Evolutionary conservation across 768 basidiomycete genomes (phyloP).

Genomic region (Boletellus emodensis): DNA sequence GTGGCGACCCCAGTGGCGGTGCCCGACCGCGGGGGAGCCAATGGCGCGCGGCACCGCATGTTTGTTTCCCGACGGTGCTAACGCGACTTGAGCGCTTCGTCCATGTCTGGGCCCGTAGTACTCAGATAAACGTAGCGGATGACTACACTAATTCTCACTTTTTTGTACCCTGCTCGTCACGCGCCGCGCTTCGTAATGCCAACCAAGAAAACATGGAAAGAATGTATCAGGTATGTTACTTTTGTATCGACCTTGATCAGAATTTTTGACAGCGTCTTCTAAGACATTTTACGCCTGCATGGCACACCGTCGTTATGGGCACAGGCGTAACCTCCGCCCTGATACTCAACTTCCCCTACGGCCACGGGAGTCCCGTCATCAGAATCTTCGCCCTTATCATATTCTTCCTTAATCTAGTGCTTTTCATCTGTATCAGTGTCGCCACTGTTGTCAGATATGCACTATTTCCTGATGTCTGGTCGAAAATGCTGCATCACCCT

Average conservation of each 20-base stretch:
- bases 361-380: conserved; percentile 31
- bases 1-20: no score
- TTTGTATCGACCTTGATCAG: not conserved
- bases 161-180: not conserved
- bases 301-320: conserved; percentile 48
- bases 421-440: conserved; percentile 35
- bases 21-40: no score
- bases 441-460: conserved; percentile 39
- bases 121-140: not conserved
- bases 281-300: conserved; percentile 46
- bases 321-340: conserved; percentile 41
- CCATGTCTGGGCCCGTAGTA: no score
- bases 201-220: conserved; percentile 33
- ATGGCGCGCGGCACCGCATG: no score
- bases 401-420: conserved; percentile 38
- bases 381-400: conserved; percentile 34
- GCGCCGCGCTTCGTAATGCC: conserved; percentile 4
- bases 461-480: conserved; percentile 42
- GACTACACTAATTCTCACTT: not conserved
- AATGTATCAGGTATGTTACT: conserved; percentile 31
- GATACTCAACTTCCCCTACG: conserved; percentile 42
- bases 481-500: conserved; percentile 42
- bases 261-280: not conserved
- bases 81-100: no score
- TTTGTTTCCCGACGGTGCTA: no score